Base-by-base conservation (phyloP, 176 grass and related monocot species). In the Oryza glumipatula region DNA sequence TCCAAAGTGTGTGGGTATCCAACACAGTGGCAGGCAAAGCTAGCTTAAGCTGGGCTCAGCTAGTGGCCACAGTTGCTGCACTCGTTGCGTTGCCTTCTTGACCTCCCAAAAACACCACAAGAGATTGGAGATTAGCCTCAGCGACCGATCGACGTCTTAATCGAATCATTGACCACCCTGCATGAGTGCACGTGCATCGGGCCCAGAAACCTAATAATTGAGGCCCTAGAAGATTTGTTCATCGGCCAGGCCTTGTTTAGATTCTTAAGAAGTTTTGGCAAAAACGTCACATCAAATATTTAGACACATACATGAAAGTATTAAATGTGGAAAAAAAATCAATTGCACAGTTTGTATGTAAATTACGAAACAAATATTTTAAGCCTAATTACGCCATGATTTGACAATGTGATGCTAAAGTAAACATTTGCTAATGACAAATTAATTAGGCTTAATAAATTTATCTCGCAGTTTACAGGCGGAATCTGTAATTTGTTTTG, bases 41-140 rank as follows among this genome's bases (percentile, higher is more conserved):
- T 63, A 22, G 21, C 58, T 63, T 63, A 63, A 63, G 58, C 58
- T 61, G 3, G 3, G 51, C 1, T 2, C 46, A 23, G 43, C 68
- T 80, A 68, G 76, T 84, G 87, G 87, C 81, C 23, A 68, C 69
- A 58, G 69, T 73, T 7, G 70, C 75, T 44, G 21, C 87, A 68
- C 69, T 69, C 15, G 66, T 28, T 72, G 41, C 11, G 13, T 26
- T 80, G 51, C 58, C 35, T 2, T 6, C 58, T 74, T 75, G 43
- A 24, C 60, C 22, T 69, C 23, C 33, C 66, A 17, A 47, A 35
- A 47, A 35, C 24, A 72, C 39, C 35, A 43, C 63, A 19, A 56
- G 13, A 15, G 24, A n/a, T 41, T 41, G 4, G 39, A 76, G 61
- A 22, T n/a, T 11, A n/a, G 32, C 6, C 1, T 11, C 64, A 1